These are phyloP conservation scores for Wallacemonas collosoma DNA, from an alignment of 208 protist species.

Conservation along the genomic window DNA sequence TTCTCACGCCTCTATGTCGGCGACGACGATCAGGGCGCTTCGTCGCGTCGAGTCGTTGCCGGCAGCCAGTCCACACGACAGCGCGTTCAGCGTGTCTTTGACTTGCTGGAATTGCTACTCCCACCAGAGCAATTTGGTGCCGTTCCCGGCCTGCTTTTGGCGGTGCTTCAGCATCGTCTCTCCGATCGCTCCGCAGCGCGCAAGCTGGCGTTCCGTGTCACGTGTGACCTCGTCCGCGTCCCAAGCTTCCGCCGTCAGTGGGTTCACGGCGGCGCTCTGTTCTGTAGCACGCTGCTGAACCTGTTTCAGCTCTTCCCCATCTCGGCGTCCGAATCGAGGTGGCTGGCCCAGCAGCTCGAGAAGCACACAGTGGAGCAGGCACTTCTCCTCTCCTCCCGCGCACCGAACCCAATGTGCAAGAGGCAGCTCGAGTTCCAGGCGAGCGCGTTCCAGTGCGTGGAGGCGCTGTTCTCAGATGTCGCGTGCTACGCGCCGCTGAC, in stretches of 20 bases:
- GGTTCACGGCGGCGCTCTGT: constrained; percentile 21
- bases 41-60: neutral
- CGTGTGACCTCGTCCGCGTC: constrained; percentile 13
- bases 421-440: constrained; percentile 9
- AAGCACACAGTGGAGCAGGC: neutral
- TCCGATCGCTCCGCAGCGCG: neutral
- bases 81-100: constrained; percentile 15
- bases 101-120: constrained; percentile 13
- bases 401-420: neutral
- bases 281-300: constrained; percentile 30
- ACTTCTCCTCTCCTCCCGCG: neutral
- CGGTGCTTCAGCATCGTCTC: constrained; percentile 27
- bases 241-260: constrained; percentile 21
- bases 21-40: neutral
- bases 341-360: constrained; percentile 8
- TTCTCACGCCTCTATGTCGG: constrained; percentile 21
- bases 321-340: neutral
- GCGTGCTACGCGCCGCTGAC: constrained; percentile 16
- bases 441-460: constrained; percentile 15
- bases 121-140: constrained; percentile 9
- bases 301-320: constrained; percentile 14
- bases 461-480: constrained; percentile 13
- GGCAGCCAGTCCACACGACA: neutral
- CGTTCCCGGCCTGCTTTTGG: constrained; percentile 5
- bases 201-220: neutral